Evolutionary conservation across 225 moss, liverwort and hornwort genomes (phyloP).

Genomic region (Pleurozium schreberi): DNA sequence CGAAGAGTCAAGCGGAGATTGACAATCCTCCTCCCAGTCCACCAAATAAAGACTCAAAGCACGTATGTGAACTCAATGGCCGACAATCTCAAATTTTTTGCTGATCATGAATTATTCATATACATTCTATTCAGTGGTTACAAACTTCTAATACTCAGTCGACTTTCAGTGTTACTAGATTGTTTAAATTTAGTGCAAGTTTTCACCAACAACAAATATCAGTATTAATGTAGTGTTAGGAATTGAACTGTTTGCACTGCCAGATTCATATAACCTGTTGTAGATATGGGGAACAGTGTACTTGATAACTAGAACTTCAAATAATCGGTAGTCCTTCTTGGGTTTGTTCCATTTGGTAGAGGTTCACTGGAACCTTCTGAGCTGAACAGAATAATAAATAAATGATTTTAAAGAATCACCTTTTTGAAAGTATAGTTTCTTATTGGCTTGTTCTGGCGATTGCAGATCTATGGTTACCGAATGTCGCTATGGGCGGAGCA

Average conservation of each 20-base stretch:
- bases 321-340: background rate
- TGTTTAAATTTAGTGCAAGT: too few species aligned
- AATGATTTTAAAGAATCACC: background rate
- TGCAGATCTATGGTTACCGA: conserved; percentile 66
- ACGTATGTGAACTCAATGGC: conserved; percentile 16
- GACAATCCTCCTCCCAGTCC: conserved; percentile 35
- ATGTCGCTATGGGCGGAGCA: conserved; percentile 81
- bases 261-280: background rate
- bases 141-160: background rate
- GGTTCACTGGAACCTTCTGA: background rate
- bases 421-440: background rate
- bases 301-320: background rate
- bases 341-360: background rate
- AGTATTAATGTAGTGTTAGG: background rate
- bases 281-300: background rate
- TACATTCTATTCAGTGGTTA: background rate
- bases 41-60: conserved; percentile 54
- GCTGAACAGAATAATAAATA: background rate
- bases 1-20: conserved; percentile 21
- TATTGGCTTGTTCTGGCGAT: background rate
- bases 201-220: background rate
- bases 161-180: background rate
- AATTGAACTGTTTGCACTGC: background rate
- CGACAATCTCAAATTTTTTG: background rate
- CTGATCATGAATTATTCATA: background rate